Evolutionary conservation across 495 filamentous ascomycete genomes (phyloP).

Genomic region (Penicillium desertorum): DNA sequence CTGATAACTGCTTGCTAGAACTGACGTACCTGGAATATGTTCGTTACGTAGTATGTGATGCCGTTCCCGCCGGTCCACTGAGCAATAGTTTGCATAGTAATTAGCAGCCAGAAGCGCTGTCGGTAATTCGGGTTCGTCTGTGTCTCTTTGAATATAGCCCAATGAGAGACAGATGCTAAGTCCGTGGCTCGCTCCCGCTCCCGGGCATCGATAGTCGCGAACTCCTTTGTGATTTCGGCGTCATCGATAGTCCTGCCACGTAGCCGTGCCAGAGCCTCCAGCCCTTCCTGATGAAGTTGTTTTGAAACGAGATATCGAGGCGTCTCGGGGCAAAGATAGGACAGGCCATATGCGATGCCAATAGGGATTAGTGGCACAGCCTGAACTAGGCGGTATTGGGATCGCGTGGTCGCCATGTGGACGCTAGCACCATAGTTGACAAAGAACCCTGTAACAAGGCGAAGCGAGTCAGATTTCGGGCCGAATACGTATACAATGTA

Average conservation of each 20-base stretch:
- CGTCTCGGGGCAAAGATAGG: conserved; percentile 41
- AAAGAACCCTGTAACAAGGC: conserved; percentile 42
- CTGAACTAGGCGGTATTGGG: conserved; percentile 48
- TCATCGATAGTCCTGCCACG: conserved; percentile 35
- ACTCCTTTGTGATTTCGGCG: conserved; percentile 35
- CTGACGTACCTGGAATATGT: conserved; percentile 34
- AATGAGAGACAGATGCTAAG: conserved; percentile 36
- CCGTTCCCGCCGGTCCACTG: conserved; percentile 52
- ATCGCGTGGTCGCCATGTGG: conserved; percentile 40
- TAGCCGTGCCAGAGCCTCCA: conserved; percentile 40
- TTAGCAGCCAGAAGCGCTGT: conserved; percentile 48
- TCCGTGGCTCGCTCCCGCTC: conserved; percentile 30
- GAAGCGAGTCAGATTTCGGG: background rate
- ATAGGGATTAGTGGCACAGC: conserved; percentile 44
- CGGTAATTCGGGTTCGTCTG: conserved; percentile 43
- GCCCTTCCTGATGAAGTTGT: conserved; percentile 34
- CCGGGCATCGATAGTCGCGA: conserved; percentile 37
- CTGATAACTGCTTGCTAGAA: background rate
- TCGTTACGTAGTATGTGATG: conserved; percentile 49
- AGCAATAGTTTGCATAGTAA: conserved; percentile 46
- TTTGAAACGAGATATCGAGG: conserved; percentile 45
- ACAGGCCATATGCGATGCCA: conserved; percentile 38
- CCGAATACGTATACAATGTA: background rate
- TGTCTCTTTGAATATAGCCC: conserved; percentile 45
- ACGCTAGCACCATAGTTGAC: conserved; percentile 47